These are phyloP conservation scores for Ganoderma multipileum DNA, from an alignment of 1,284 basidiomycete species.

Conservation along the genomic window DNA sequence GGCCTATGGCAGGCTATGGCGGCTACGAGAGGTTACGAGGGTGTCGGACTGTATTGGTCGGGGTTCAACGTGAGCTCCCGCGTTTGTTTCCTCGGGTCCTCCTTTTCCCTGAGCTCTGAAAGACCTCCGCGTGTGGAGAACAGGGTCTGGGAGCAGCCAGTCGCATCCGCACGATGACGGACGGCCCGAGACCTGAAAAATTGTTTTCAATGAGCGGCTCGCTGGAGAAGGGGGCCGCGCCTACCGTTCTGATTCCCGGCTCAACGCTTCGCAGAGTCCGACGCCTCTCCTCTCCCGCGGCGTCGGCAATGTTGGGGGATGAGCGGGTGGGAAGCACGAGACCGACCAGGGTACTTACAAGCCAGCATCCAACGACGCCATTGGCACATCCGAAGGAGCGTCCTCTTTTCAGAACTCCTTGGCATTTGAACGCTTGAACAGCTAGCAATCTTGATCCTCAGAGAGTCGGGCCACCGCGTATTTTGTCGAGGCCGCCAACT, in stretches of 20 bases:
- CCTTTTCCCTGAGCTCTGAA: background rate
- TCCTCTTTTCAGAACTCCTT: background rate
- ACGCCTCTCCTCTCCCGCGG: background rate
- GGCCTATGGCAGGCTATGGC: too few species aligned
- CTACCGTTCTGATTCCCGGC: slow-evolving; percentile 1
- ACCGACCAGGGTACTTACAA: background rate
- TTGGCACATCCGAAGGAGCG: background rate
- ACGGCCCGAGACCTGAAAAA: background rate
- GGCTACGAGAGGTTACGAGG: background rate
- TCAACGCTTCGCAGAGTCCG: background rate
- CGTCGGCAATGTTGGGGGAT: background rate
- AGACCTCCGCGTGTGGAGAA: background rate
- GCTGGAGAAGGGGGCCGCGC: background rate
- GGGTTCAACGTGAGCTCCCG: background rate
- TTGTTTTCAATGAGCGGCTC: background rate
- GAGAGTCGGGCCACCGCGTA: background rate
- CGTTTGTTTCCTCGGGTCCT: background rate
- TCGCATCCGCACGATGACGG: background rate
- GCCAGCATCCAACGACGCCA: background rate
- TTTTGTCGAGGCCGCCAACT: background rate
- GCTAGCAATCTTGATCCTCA: background rate
- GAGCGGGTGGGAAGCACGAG: background rate
- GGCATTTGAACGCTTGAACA: background rate
- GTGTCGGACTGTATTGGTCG: background rate
- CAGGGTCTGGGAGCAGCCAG: background rate